Evolutionary conservation across 768 basidiomycete species (phyloP).

Genomic region (Phaeolepiota aurea): DNA sequence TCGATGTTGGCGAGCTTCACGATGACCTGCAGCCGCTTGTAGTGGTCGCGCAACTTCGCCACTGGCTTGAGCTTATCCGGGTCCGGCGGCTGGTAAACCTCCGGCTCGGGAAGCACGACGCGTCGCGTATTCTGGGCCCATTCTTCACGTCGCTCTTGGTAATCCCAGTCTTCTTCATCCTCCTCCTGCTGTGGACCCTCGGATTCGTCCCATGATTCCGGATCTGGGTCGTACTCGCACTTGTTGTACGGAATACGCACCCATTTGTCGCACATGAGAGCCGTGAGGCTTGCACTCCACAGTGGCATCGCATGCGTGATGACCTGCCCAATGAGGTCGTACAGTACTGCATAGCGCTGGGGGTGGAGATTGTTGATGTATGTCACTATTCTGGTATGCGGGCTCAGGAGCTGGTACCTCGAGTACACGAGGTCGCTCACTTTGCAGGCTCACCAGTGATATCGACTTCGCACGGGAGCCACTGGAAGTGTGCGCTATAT

Average conservation of each 20-base stretch:
- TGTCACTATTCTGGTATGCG: conserved; percentile 13
- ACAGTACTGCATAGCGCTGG: conserved; percentile 12
- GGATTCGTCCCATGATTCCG: neutral
- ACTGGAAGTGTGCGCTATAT: neutral
- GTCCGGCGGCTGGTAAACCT: neutral
- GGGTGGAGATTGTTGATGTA: conserved; percentile 35
- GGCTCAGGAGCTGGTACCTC: neutral
- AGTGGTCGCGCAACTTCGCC: neutral
- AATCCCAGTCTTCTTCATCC: neutral
- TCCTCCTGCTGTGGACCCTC: neutral
- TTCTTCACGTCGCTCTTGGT: neutral
- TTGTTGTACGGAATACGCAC: neutral
- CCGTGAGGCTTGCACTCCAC: conserved; percentile 17
- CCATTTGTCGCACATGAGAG: neutral
- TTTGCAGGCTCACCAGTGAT: conserved; percentile 7
- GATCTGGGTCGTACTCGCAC: neutral
- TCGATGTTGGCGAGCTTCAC: conserved; percentile 20
- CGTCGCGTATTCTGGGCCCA: neutral
- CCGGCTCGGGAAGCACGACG: conserved; percentile 3
- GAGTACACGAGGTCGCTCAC: conserved; percentile 2
- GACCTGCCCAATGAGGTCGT: conserved; percentile 16
- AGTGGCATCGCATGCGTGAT: conserved; percentile 18
- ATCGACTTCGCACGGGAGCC: conserved; percentile 1
- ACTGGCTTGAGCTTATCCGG: neutral
- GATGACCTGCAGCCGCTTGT: conserved; percentile 13